Evolutionary conservation across 306 rosid species (phyloP).

Genomic region (Purshia tridentata): DNA sequence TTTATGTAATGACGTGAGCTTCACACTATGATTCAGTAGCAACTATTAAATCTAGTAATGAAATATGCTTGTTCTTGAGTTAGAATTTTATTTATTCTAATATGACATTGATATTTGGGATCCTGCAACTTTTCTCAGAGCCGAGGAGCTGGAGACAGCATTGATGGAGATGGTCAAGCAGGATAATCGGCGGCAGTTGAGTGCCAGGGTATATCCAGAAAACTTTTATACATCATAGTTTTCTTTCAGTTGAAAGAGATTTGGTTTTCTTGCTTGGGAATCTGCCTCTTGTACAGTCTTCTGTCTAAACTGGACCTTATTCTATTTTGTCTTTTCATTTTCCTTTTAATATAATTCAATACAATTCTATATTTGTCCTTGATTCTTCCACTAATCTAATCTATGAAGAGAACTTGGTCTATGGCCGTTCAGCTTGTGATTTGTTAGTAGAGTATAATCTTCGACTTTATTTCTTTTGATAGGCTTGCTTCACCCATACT

Average conservation of each 20-base stretch:
- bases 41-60: background rate
- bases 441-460: background rate
- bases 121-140: conserved; percentile 48
- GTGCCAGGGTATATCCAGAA: conserved; percentile 73
- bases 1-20: background rate
- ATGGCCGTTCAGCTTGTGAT: too few species aligned
- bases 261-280: background rate
- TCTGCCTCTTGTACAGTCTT: background rate
- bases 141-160: conserved; percentile 98
- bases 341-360: too few species aligned
- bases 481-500: background rate
- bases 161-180: conserved; percentile 97
- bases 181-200: conserved; percentile 89
- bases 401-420: too few species aligned
- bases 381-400: too few species aligned
- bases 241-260: conserved; percentile 7
- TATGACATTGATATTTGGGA: conserved; percentile 21
- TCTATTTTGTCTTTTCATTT: background rate
- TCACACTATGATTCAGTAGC: background rate
- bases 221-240: conserved; percentile 3
- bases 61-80: background rate
- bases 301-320: background rate
- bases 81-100: background rate
- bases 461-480: background rate
- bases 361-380: background rate